Evolutionary conservation across 257 asterid genomes (phyloP).

Genomic region (Primulina tabacum): DNA sequence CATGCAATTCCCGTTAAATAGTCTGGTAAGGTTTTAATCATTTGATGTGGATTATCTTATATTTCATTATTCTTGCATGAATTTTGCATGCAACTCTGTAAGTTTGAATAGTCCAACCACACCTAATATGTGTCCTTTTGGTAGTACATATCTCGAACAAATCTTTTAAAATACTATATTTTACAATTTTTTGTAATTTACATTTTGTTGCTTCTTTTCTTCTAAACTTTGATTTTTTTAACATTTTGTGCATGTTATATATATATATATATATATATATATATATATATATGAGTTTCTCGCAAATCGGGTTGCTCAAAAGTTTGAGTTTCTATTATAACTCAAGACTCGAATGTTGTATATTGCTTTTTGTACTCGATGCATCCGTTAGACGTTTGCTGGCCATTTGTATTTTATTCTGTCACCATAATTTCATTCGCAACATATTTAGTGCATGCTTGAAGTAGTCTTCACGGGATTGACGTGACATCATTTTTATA

Average conservation of each 20-base stretch:
- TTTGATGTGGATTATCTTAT: conserved; percentile 40
- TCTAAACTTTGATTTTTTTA: background rate
- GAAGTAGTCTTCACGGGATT: background rate
- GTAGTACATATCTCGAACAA: background rate
- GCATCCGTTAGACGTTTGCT: background rate
- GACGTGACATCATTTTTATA: background rate
- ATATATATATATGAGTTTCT: no score
- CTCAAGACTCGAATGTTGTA: background rate
- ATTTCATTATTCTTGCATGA: conserved; percentile 29
- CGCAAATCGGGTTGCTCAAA: no score
- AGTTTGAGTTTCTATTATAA: no score
- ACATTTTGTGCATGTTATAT: no score
- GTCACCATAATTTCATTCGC: background rate
- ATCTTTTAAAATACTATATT: background rate
- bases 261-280: no score
- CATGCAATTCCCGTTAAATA: conserved; percentile 51
- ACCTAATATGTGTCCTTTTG: conserved; percentile 21
- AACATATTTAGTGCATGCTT: background rate
- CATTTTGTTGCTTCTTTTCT: background rate
- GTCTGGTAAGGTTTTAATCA: conserved; percentile 63
- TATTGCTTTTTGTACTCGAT: no score
- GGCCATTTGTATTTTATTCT: background rate
- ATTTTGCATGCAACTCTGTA: conserved; percentile 35
- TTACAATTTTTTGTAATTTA: no score
- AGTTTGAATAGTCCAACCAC: conserved; percentile 54